These are phyloP conservation scores for Amylocarpus encephaloides DNA, from an alignment of 2,329 filamentous ascomycete species.

Conservation along the genomic window DNA sequence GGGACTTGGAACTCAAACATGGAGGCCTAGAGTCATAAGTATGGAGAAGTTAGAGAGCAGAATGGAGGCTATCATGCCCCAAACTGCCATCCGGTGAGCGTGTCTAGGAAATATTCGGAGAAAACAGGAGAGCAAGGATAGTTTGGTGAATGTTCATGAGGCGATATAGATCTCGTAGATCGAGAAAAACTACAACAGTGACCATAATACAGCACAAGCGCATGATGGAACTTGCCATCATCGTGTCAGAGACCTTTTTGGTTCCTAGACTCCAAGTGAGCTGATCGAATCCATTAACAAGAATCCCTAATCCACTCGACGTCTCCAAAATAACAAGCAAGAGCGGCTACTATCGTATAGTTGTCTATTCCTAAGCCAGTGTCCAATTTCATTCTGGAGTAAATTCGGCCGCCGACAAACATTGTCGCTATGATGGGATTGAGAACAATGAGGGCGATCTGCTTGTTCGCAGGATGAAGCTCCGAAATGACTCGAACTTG, in stretches of 20 bases:
- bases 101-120: neutral
- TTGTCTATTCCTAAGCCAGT: neutral
- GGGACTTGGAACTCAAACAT: neutral
- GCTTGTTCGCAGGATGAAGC: no score
- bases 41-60: conserved; percentile 1
- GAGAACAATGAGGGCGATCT: no score
- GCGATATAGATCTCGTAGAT: neutral
- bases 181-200: neutral
- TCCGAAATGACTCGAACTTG: no score
- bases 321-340: neutral
- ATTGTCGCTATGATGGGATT: no score
- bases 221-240: neutral
- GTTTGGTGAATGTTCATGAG: neutral
- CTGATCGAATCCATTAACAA: neutral
- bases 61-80: neutral
- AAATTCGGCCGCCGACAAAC: no score
- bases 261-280: neutral
- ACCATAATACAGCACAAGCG: neutral
- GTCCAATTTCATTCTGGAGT: no score
- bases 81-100: neutral
- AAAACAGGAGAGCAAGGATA: conserved; percentile 3
- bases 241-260: neutral
- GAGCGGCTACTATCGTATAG: neutral
- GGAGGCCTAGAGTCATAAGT: neutral
- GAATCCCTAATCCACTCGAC: neutral